Evolutionary conservation across 176 grass and related monocot genomes (phyloP).

Genomic region (Oryza officinalis): DNA sequence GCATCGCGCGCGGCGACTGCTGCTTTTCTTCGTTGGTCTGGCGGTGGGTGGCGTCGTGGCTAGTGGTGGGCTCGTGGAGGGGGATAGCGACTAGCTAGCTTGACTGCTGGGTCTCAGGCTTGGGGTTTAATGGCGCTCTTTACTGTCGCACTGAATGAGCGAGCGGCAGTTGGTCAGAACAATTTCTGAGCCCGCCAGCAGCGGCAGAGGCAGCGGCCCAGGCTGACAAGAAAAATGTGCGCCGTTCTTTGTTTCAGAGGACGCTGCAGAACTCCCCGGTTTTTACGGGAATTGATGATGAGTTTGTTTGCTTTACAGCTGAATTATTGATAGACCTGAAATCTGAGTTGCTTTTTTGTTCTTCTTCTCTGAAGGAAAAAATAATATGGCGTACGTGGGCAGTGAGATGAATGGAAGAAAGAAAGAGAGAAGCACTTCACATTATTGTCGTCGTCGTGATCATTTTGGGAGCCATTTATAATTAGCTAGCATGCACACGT

Average conservation of each 20-base stretch:
- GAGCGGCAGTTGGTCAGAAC: constrained; percentile 2
- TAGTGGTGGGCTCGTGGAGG: background rate
- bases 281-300: background rate
- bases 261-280: background rate
- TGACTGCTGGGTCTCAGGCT: background rate
- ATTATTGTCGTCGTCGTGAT: constrained; percentile 41
- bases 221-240: background rate
- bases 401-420: background rate
- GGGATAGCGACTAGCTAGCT: background rate
- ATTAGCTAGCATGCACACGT: constrained; percentile 34
- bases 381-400: background rate
- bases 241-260: background rate
- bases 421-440: constrained; percentile 9
- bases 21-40: too few species aligned
- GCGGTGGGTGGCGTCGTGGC: background rate
- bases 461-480: background rate
- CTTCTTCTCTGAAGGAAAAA: background rate
- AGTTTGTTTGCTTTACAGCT: background rate
- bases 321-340: background rate
- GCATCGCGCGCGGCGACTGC: too few species aligned
- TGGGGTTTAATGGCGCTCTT: background rate
- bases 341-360: background rate
- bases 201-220: background rate
- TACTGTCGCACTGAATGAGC: constrained; percentile 23
- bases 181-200: background rate